These are phyloP conservation scores for Pseudofabraea citricarpa DNA, from an alignment of 2,329 filamentous ascomycete genomes.

Conservation along the genomic window DNA sequence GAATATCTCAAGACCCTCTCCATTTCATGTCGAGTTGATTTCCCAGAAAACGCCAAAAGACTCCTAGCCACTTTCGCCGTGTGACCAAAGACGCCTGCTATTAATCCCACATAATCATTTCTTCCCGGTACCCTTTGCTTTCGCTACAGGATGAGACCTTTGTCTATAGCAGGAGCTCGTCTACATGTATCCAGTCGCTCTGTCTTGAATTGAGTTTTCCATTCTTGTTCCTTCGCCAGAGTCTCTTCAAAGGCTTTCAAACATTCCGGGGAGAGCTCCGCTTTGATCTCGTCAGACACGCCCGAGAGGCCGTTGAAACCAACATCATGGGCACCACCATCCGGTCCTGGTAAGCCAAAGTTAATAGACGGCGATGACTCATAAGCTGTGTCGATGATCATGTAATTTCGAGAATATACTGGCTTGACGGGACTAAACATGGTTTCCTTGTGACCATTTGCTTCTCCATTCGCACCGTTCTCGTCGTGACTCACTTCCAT, in stretches of 20 bases:
- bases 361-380: slow-evolving; percentile 49
- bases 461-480: slow-evolving; percentile 11
- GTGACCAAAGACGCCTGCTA: too few relatives aligned
- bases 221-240: slow-evolving; percentile 58
- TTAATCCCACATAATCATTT: too few relatives aligned
- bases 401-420: slow-evolving; percentile 55
- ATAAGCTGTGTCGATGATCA: slow-evolving; percentile 56
- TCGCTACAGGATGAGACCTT: slow-evolving; percentile 58
- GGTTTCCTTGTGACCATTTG: slow-evolving; percentile 21
- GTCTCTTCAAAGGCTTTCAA: slow-evolving; percentile 67
- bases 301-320: slow-evolving; percentile 53
- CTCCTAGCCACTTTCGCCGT: too few relatives aligned
- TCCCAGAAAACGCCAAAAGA: too few relatives aligned
- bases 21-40: too few relatives aligned
- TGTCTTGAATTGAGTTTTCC: slow-evolving; percentile 70
- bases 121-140: not conserved
- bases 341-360: slow-evolving; percentile 54
- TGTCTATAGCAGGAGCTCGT: slow-evolving; percentile 53
- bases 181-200: slow-evolving; percentile 56
- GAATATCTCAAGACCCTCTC: too few relatives aligned
- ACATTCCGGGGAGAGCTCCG: slow-evolving; percentile 65
- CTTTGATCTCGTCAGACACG: slow-evolving; percentile 60
- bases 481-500: slow-evolving; percentile 3
- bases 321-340: slow-evolving; percentile 43
- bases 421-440: slow-evolving; percentile 51